Evolutionary conservation across 2,329 filamentous ascomycete species (phyloP), one percentile per base, ranked within the genome.

Genomic region (Talaromyces albobiverticillius): DNA sequence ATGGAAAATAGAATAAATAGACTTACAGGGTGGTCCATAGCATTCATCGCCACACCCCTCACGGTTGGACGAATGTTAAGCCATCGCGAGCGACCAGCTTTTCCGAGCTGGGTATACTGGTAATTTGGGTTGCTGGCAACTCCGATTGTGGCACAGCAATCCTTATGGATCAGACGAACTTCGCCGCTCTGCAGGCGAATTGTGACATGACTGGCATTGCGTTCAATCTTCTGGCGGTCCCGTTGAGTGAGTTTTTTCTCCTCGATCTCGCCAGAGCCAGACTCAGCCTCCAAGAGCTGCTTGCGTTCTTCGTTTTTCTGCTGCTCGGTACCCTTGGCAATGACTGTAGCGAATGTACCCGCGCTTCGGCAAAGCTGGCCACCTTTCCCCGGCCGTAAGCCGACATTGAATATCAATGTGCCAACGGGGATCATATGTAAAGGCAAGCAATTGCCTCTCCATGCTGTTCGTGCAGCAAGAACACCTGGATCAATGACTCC

Each of bases 21-120:
- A n/a, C n/a, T n/a, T n/a, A n/a, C n/a, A 67, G 94, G 94, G 81
- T 99, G 94, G 68, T 99, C 94, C 65, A 86, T 89, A 85, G 93
- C 91, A 79, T 99, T 99, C 95, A 99, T 99, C 59, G 95, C 94
- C 64, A 97, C 77, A 87, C 94, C 95, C 79, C 95, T 86, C 42
- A 99, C 94, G 0, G 94, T 96, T 14, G 94, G 94, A 62, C 94
- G 82, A 67, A 95, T 96, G 68, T 94, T 94, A 61, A 97, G 76
- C 92, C 91, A 96, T 67, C 94, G 84, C 64, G 87, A 91, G 65
- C 95, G 85, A 68, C 94, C 94, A 64, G 94, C 94, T 78, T 99
- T 99, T 64, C 95, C 95, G 54, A 99, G 82, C 67, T 94, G 90
- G 61, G 85, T 82, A 73, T 95, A 95, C 62, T 96, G 90, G 71